Evolutionary conservation across 2,329 filamentous ascomycete species (phyloP), one percentile per base, ranked within the genome.

Genomic region (Microdochium bolleyi): DNA sequence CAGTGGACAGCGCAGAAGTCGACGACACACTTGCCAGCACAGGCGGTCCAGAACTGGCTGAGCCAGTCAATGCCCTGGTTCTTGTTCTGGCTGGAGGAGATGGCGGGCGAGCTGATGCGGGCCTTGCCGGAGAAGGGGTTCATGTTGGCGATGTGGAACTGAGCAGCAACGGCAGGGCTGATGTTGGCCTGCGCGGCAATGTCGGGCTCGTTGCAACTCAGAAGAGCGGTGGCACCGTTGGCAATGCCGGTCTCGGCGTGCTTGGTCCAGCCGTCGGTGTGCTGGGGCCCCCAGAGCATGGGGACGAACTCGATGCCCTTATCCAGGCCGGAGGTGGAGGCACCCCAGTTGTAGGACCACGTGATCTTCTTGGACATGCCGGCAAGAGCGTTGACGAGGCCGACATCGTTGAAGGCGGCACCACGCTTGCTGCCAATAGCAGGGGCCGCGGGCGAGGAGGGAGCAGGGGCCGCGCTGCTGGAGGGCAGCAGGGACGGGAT

Each of bases 171-270:
- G 5, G 60, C 60, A n/a, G 82, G 70, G 24, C 68, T 65, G 64
- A 86, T 64, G 72, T 84, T 80, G 60, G 82, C 72, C 70, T 88
- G 84, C n/a, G 64, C 64, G 13, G 60, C 58, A 56, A 77, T 76
- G 67, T 89, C 86, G 48, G 83, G 83, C 75, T 89, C 85, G 76
- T 89, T 89, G 79, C 87, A 88, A 66, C 77, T 76, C 62, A 88
- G 76, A 52, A 88, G 67, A 60, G 76, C 73, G 56, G 73, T 78
- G 58, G 77, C 70, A 53, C 84, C 85, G 13, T 65, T 64, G 50
- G 66, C 60, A 56, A 87, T 76, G 56, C 80, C 79, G 16, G 67
- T 63, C 51, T 75, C 64, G 48, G 76, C 82, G 56, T 77, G 74
- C 14, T 55, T 48, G 30, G 62, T 59, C 83, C 84, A 89, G 60